A percentile compares a stretch with the other conserved stretches of the same genome.
phyloP scores from a whole-genome alignment of 441 rosid species.

The Jatropha multifida region DNA sequence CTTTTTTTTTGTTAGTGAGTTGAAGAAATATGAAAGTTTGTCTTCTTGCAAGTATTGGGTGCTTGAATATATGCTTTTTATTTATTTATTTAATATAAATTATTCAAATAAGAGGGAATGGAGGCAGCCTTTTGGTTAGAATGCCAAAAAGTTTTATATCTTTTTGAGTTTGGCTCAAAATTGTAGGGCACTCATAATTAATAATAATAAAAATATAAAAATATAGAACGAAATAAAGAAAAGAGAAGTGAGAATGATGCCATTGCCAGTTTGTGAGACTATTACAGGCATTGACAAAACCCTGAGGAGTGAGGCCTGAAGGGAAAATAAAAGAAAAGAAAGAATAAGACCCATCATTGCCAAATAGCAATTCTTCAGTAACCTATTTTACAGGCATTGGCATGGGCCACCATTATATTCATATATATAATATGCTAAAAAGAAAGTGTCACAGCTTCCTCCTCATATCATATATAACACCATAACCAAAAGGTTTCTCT shows the following conservation, averaged over 20 bases:
- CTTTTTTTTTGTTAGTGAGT: neutral
- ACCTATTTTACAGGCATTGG: slow-evolving; percentile 19
- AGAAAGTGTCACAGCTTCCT: slow-evolving; percentile 21
- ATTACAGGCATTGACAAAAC: slow-evolving; percentile 22
- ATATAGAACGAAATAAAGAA: neutral
- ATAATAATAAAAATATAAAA: neutral
- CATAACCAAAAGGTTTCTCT: slow-evolving; percentile 8
- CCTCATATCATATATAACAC: neutral
- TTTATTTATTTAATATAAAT: too few species aligned
- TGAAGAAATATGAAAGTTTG: slow-evolving; percentile 19
- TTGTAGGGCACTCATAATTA: slow-evolving; percentile 27
- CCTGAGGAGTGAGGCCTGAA: slow-evolving; percentile 5
- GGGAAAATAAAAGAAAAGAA: neutral
- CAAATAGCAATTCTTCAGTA: slow-evolving; percentile 24
- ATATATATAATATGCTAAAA: slow-evolving; percentile 8
- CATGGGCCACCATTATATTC: slow-evolving; percentile 43
- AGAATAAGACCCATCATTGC: slow-evolving; percentile 39
- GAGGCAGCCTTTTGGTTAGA: slow-evolving; percentile 25
- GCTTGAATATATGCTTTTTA: slow-evolving; percentile 20
- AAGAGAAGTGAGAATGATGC: slow-evolving; percentile 8
- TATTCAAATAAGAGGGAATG: slow-evolving; percentile 10
- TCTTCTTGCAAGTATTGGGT: slow-evolving; percentile 21
- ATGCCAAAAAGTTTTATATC: slow-evolving; percentile 32
- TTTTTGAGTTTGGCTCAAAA: slow-evolving; percentile 39
- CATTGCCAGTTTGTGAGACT: slow-evolving; percentile 20